A percentile compares a stretch with the other conserved stretches of the same genome.
phyloP scores from a whole-genome alignment of 2,329 filamentous ascomycete genomes.

The Pseudovirgaria hyperparasitica region DNA sequence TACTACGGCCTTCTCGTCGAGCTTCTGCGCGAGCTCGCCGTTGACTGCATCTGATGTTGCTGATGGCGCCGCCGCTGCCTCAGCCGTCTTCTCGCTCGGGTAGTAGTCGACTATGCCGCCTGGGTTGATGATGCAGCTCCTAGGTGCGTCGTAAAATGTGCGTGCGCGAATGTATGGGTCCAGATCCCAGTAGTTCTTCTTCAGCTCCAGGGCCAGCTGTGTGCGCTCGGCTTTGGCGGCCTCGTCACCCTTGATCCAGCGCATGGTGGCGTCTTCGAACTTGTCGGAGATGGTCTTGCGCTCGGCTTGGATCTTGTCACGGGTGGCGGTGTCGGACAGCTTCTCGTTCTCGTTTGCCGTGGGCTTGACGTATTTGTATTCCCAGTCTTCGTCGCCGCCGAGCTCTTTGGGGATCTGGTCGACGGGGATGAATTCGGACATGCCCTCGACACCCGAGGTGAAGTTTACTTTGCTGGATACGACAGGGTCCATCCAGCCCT shows the following conservation, averaged over 20 bases:
- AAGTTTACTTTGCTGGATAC: conserved; percentile 92
- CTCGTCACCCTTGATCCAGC: conserved; percentile 49
- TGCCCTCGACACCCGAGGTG: conserved; percentile 66
- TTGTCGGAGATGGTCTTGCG: conserved; percentile 54
- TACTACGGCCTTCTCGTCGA: too few species aligned
- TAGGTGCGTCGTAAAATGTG: conserved; percentile 74
- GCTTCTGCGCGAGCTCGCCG: too few species aligned
- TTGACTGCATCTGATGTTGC: conserved; percentile 3
- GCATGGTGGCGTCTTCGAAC: conserved; percentile 61
- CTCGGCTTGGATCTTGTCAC: conserved; percentile 50
- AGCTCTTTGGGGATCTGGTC: conserved; percentile 68
- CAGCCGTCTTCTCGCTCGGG: conserved; percentile 19
- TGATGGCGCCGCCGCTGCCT: conserved; percentile 4
- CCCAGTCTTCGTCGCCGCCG: conserved; percentile 75
- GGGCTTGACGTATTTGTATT: conserved; percentile 73
- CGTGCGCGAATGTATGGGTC: conserved; percentile 78
- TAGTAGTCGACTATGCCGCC: conserved; percentile 65
- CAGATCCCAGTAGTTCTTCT: conserved; percentile 72
- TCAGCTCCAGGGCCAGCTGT: conserved; percentile 49
- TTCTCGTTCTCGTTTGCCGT: conserved; percentile 59
- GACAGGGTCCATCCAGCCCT: conserved; percentile 91
- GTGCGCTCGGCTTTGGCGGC: conserved; percentile 35
- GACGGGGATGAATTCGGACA: conserved; percentile 62
- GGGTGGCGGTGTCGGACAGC: conserved; percentile 51
- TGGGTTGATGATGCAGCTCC: conserved; percentile 56